Evolutionary conservation across 2,329 filamentous ascomycete genomes (phyloP).

Genomic region (Exophiala dermatitidis): DNA sequence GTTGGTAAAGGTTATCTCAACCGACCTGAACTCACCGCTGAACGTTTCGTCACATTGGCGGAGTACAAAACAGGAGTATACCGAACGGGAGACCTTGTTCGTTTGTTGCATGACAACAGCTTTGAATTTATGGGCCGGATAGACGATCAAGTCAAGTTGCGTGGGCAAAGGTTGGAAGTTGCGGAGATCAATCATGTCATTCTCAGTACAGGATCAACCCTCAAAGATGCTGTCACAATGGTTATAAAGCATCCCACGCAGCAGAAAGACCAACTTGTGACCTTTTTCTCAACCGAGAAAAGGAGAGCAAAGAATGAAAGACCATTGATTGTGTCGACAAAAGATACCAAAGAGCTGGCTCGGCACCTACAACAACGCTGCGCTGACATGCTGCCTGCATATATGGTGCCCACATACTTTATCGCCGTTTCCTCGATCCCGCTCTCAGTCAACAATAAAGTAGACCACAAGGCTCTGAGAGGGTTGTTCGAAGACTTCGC

Average conservation of each 20-base stretch:
- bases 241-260: conserved; percentile 65
- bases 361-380: conserved; percentile 55
- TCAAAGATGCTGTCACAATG: conserved; percentile 68
- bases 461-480: conserved; percentile 64
- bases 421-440: conserved; percentile 65
- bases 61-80: conserved; percentile 60
- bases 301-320: conserved; percentile 15
- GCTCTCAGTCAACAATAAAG: conserved; percentile 83
- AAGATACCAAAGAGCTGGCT: conserved; percentile 38
- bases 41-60: conserved; percentile 64
- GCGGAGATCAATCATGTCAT: conserved; percentile 86
- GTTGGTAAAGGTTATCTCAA: conserved; percentile 88
- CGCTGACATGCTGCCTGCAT: conserved; percentile 61
- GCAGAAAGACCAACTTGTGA: conserved; percentile 74
- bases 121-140: conserved; percentile 83
- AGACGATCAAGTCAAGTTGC: conserved; percentile 87
- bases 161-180: conserved; percentile 81
- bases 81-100: conserved; percentile 80
- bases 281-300: conserved; percentile 52
- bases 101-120: conserved; percentile 69
- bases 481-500: conserved; percentile 51
- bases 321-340: conserved; percentile 34
- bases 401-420: conserved; percentile 88
- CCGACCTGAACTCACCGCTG: conserved; percentile 64
- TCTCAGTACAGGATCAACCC: conserved; percentile 48